These are phyloP conservation scores for Fagopyrum tataricum DNA, from an alignment of 148 eudicot species.

Conservation along the genomic window DNA sequence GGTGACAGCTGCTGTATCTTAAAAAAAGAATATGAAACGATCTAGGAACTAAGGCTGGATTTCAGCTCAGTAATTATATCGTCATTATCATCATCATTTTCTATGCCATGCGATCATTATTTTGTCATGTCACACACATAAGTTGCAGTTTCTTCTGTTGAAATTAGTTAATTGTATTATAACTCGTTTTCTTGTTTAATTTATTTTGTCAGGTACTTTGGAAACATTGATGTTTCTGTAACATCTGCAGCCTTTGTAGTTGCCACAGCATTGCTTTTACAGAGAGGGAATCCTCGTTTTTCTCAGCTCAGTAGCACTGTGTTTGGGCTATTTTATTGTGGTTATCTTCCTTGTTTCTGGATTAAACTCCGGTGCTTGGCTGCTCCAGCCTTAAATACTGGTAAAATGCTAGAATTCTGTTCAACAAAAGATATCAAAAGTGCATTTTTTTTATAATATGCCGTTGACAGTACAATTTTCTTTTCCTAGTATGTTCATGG, in stretches of 20 bases:
- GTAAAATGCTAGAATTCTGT: constrained; percentile 30
- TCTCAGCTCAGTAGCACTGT: constrained; percentile 89
- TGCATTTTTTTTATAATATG: not conserved
- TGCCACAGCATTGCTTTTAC: constrained; percentile 76
- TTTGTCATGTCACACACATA: not conserved
- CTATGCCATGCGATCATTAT: not conserved
- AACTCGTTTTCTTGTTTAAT: constrained; percentile 12
- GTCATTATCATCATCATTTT: not conserved
- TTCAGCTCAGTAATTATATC: not conserved
- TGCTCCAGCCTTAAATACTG: constrained; percentile 70
- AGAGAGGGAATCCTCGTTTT: constrained; percentile 92
- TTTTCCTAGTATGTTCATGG: not conserved
- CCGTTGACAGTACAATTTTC: not conserved
- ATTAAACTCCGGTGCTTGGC: constrained; percentile 88
- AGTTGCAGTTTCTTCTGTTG: not conserved
- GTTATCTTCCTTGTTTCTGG: constrained; percentile 96
- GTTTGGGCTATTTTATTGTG: constrained; percentile 94
- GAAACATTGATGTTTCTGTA: constrained; percentile 85
- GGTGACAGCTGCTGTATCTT: not conserved
- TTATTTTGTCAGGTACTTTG: constrained; percentile 46
- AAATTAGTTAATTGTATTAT: not conserved
- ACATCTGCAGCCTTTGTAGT: constrained; percentile 87
- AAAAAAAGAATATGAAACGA: not conserved
- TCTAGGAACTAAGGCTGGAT: not conserved
- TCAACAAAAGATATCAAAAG: no score